A percentile compares a stretch with the other conserved stretches of the same genome.
Conservation (phyloP, 371 early-diverging fungal genomes). For the Rhizopus microsporus region DNA sequence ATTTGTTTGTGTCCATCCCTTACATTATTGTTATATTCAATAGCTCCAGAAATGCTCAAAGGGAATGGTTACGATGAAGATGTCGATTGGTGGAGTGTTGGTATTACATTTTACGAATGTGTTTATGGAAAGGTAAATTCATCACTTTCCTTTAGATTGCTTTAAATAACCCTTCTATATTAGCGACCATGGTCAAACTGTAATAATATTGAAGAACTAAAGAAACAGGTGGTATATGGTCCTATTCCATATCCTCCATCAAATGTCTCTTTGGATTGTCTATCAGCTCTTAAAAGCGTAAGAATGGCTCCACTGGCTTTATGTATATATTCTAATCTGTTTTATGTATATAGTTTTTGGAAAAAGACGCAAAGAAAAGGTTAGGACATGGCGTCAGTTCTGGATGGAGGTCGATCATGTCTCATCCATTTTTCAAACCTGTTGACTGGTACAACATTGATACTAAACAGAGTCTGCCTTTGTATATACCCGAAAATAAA, state of each 20-base stretch:
- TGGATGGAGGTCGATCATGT: constrained; percentile 34
- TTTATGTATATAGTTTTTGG: constrained; percentile 29
- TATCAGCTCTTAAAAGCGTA: constrained; percentile 56
- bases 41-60: constrained; percentile 77
- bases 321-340: neutral
- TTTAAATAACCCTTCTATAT: constrained; percentile 6
- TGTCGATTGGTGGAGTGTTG: constrained; percentile 90
- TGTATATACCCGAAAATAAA: constrained; percentile 36
- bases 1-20: neutral
- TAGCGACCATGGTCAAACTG: constrained; percentile 52
- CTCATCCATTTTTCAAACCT: constrained; percentile 43
- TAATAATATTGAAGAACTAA: constrained; percentile 44
- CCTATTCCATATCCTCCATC: constrained; percentile 45
- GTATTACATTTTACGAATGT: constrained; percentile 72
- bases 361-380: constrained; percentile 38
- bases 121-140: constrained; percentile 48
- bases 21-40: neutral
- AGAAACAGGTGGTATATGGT: constrained; percentile 43
- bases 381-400: constrained; percentile 37
- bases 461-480: constrained; percentile 42
- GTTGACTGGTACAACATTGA: constrained; percentile 43
- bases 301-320: constrained; percentile 1
- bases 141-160: constrained; percentile 1
- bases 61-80: constrained; percentile 61
- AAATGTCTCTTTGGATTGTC: constrained; percentile 46